Conservation (phyloP, 208 protist genomes). For the Wallacemonas collosoma region DNA sequence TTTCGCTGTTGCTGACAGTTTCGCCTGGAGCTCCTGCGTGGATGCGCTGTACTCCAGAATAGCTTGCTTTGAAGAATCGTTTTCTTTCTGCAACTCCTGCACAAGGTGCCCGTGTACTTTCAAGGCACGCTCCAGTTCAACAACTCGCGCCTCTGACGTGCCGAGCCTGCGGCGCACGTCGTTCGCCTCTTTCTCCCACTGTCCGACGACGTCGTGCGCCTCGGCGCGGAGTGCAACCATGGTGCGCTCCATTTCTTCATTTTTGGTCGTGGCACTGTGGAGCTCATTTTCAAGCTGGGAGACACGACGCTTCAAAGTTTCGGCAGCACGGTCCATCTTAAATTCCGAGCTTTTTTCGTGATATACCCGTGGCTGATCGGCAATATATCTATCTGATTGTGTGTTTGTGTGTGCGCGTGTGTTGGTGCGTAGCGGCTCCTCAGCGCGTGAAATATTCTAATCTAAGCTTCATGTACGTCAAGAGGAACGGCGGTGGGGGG, state of each 20-base stretch:
- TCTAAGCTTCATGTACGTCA: too few relatives aligned
- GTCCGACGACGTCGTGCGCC: conserved; percentile 68
- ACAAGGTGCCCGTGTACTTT: not conserved
- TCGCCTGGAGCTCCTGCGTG: conserved; percentile 23
- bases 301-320: conserved; percentile 70
- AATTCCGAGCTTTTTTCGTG: too few relatives aligned
- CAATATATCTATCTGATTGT: too few relatives aligned
- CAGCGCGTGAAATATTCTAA: too few relatives aligned
- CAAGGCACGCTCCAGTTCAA: not conserved
- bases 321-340: conserved; percentile 42
- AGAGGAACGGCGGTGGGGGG: too few relatives aligned
- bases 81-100: conserved; percentile 21
- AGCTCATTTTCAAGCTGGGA: conserved; percentile 70
- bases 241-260: conserved; percentile 49
- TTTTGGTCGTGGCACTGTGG: conserved; percentile 21
- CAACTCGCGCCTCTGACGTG: conserved; percentile 16
- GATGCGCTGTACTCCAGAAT: conserved; percentile 25
- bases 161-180: conserved; percentile 47
- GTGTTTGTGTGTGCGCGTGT: not conserved
- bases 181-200: conserved; percentile 64
- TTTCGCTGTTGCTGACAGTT: conserved; percentile 14
- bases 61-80: conserved; percentile 27
- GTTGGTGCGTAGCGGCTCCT: not conserved
- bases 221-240: conserved; percentile 58
- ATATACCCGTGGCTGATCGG: too few relatives aligned